Percentiles rank a stretch among this genome's conserved stretches.
phyloP scores from a whole-genome alignment of 2,329 filamentous ascomycete species.

The Colletotrichum orchidophilum region DNA sequence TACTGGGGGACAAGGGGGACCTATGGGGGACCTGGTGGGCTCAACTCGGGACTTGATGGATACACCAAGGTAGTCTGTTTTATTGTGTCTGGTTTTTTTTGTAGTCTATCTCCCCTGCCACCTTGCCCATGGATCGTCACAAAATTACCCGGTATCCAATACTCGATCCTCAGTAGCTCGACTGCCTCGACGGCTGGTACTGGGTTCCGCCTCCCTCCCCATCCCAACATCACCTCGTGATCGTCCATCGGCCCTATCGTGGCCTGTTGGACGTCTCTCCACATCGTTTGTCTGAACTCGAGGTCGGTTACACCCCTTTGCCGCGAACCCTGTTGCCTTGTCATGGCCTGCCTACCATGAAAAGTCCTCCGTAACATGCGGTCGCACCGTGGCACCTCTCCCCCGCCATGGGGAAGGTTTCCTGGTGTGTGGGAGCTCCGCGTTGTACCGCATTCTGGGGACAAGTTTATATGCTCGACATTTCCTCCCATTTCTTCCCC shows the following conservation, averaged over 20 bases:
- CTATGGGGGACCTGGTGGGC: not conserved
- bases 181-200: not conserved
- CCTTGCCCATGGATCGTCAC: not conserved
- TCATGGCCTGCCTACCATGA: not conserved
- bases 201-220: not conserved
- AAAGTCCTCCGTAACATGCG: not conserved
- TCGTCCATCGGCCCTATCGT: conserved; percentile 17
- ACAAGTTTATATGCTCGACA: conserved; percentile 23
- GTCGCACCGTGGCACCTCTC: not conserved
- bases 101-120: not conserved
- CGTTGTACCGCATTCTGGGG: conserved; percentile 5
- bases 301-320: not conserved
- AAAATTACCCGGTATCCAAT: not conserved
- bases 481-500: conserved; percentile 16
- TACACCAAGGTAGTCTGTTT: not conserved
- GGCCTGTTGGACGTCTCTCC: conserved; percentile 12
- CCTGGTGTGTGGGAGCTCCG: conserved; percentile 13
- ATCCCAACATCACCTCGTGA: conserved; percentile 15
- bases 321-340: not conserved
- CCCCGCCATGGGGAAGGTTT: conserved; percentile 3
- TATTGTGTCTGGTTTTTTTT: not conserved
- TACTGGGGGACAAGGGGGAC: conserved; percentile 7
- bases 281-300: conserved; percentile 24
- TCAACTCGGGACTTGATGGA: not conserved
- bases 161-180: not conserved